Evolutionary conservation across 768 basidiomycete species (phyloP).

Genomic region (Mrakia hoshinonis): DNA sequence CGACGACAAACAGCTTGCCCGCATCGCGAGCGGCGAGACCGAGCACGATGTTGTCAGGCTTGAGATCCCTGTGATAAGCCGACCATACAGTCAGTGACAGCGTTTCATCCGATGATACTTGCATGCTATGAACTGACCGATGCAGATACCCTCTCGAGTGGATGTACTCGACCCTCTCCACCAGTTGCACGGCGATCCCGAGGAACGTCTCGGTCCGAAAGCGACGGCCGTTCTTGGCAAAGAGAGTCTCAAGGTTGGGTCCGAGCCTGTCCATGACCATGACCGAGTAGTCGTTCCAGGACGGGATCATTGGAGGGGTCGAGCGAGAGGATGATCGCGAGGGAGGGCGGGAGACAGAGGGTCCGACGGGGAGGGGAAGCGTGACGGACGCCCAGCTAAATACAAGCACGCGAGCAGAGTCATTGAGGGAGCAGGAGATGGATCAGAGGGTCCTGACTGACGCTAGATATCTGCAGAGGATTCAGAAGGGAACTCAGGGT

Average conservation of each 20-base stretch:
- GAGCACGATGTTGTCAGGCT: constrained; percentile 14
- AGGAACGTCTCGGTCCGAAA: constrained; percentile 8
- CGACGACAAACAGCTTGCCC: constrained; percentile 2
- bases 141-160: not conserved
- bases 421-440: not conserved
- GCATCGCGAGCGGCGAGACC: constrained; percentile 2
- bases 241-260: constrained; percentile 2
- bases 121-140: no score
- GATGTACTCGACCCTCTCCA: constrained; percentile 6
- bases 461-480: not conserved
- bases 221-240: not conserved
- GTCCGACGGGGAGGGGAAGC: not conserved
- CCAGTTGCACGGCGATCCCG: not conserved
- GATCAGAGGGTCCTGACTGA: not conserved
- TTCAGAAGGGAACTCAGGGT: not conserved
- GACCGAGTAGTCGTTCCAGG: constrained; percentile 2
- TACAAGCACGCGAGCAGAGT: not conserved
- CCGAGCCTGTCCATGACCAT: constrained; percentile 12
- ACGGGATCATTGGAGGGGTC: not conserved
- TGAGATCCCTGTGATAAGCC: not conserved
- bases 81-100: not conserved
- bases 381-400: constrained; percentile 2
- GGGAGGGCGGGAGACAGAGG: not conserved
- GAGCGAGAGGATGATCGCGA: not conserved
- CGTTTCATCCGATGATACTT: not conserved